phyloP scores from a whole-genome alignment of 2,329 filamentous ascomycete genomes.

The Aphanocladium album region DNA sequence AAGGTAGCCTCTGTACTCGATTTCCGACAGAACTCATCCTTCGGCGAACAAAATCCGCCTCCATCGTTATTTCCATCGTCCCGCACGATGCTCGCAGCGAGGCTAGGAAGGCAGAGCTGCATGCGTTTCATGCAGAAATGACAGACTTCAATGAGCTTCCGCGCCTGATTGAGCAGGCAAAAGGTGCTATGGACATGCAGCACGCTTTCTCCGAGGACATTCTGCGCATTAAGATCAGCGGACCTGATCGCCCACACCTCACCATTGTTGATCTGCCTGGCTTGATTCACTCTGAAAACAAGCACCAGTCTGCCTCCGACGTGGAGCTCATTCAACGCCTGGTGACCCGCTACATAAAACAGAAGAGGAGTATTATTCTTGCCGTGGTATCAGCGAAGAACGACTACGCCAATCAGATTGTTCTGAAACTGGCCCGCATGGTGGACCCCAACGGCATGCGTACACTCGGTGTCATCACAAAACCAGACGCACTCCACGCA shows the following conservation, averaged over 20 bases:
- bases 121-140: constrained; percentile 17
- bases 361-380: constrained; percentile 40
- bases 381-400: constrained; percentile 37
- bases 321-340: constrained; percentile 30
- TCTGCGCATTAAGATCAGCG: constrained; percentile 21
- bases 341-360: constrained; percentile 35
- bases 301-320: constrained; percentile 29
- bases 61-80: constrained; percentile 21
- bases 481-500: constrained; percentile 30
- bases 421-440: constrained; percentile 16
- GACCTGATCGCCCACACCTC: constrained; percentile 28
- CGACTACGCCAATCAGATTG: constrained; percentile 32
- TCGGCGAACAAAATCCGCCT: constrained; percentile 23
- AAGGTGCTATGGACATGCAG: constrained; percentile 25
- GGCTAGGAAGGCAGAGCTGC: background rate
- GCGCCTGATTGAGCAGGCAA: constrained; percentile 42
- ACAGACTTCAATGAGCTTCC: constrained; percentile 35
- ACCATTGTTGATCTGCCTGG: constrained; percentile 46
- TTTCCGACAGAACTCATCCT: constrained; percentile 52
- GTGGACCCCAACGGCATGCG: constrained; percentile 25
- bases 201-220: constrained; percentile 19
- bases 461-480: constrained; percentile 54
- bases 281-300: constrained; percentile 32
- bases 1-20: constrained; percentile 47
- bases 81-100: constrained; percentile 8